Base-by-base conservation (phyloP, 2,329 filamentous ascomycete genomes). In the Xylaria sp. region DNA sequence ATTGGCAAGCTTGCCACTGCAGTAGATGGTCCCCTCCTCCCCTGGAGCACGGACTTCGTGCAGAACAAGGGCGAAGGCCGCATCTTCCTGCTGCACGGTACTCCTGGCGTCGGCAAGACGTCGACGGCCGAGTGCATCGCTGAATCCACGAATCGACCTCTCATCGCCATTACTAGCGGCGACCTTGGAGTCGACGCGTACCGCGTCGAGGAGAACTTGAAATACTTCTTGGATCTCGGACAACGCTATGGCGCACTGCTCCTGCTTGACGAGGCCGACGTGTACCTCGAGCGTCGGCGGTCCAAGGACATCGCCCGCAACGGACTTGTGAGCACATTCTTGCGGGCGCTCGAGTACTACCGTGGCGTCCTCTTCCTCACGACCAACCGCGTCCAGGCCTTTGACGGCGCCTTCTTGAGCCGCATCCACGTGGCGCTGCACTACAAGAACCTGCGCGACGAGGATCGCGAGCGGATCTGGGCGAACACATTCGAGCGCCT, bases 221-320 rank as follows among this genome's bases (percentile, higher is more conserved):
- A 80, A 62, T 84, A 85, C 76, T 85, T 85, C 77, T 79, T 87
- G 23, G 77, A 83, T 31, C 80, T 86, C 2, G 86, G 80, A 49
- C 82, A 83, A 74, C 82, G 82, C 13, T 87, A 83, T 75, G 82
- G 81, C 43, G 86, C 83, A 46, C 80, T 88, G 2, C 81, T 88
- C 4, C 81, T 89, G 2, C 80, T 89, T 5, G 87, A 89, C 74
- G 87, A 90, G 75, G 86, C 86, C 2, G 88, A 90, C 63, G 86
- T 89, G n/a, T 89, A 88, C 76, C 83, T 90, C 23, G 86, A 89
- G 76, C 78, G 83, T 63, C 86, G 88, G 3, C 78, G 78, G 3
- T 75, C 80, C 15, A 79, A 75, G 31, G 83, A 86, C 72, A 80
- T 85, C 51, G 77, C 75, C 13, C 82, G 83, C 66, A 86, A 86